phyloP scores from a whole-genome alignment of 2,329 filamentous ascomycete genomes.

The Xylariaceae sp. region DNA sequence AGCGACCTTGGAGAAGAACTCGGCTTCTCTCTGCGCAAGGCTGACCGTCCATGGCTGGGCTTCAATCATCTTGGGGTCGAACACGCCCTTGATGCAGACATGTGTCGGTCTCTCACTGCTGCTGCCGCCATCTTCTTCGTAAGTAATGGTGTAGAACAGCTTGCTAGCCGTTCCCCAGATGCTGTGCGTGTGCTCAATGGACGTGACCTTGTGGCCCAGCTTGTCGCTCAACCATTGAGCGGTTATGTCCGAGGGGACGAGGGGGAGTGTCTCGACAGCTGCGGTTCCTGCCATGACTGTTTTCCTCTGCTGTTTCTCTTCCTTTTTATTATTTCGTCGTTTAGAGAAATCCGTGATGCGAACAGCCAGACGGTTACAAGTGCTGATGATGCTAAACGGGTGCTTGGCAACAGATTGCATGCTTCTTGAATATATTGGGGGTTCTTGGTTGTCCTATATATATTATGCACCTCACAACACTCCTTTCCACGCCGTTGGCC shows the following conservation, averaged over 20 bases:
- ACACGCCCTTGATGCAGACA: constrained; percentile 40
- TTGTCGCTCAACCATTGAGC: constrained; percentile 28
- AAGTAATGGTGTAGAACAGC: constrained; percentile 28
- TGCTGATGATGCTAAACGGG: too few species aligned
- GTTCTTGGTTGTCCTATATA: too few species aligned
- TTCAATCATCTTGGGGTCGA: constrained; percentile 35
- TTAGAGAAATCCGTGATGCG: too few species aligned
- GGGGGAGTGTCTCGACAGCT: constrained; percentile 20
- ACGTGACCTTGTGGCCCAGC: constrained; percentile 27
- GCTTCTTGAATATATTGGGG: too few species aligned
- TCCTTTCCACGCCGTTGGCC: too few species aligned
- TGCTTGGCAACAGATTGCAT: too few species aligned
- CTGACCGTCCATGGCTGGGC: constrained; percentile 32
- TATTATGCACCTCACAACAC: too few species aligned
- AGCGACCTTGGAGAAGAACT: constrained; percentile 37
- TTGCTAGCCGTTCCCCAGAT: constrained; percentile 30
- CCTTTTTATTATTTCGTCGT: too few species aligned
- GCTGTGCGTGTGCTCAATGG: constrained; percentile 18
- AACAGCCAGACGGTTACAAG: too few species aligned
- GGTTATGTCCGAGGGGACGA: constrained; percentile 24
- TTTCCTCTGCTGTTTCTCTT: too few species aligned
- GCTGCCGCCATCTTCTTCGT: constrained; percentile 17
- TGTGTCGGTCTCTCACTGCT: constrained; percentile 18
- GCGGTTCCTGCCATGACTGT: not conserved
- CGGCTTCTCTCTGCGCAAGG: constrained; percentile 35